Base-by-base conservation (phyloP, 2,329 filamentous ascomycete genomes). In the Claviceps sp. region DNA sequence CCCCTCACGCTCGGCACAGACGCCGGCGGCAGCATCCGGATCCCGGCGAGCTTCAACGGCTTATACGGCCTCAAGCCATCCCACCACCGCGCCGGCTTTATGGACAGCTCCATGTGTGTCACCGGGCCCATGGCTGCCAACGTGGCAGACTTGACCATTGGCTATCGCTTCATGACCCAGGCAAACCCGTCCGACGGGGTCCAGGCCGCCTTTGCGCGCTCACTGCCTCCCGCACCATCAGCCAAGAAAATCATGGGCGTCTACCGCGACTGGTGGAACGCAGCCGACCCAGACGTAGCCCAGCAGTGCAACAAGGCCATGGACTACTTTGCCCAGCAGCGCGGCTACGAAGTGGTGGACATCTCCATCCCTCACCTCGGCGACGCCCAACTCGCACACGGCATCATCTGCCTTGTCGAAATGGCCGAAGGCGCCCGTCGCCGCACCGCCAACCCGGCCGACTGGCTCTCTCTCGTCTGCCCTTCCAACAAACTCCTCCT, bases 61-160 rank as follows among this genome's bases (percentile, higher is more conserved):
- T 68, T 88, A 22, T 95, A 85, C 66, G 89, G 89, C 2, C 74
- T 95, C 54, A 95, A 95, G 67, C 74, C 87, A 1, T 83, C 80
- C 0, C 85, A 93, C 62, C 78, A 84, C 61, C 82, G 89, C 40
- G 77, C 86, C 5, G 77, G 77, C 44, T 73, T 68, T 53, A 73
- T 74, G 65, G 71, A 71, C 59, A 74, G 72, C 51, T 74, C 73
- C 51, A 73, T 80, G 61, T 75, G 73, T 52, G 84, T 93, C 16
- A 72, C 79, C 6, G 87, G 88, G 0, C 89, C 90, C 7, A 77
- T 95, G 60, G 85, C 87, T 16, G 76, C 80, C 47, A 91, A 77
- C 51, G 86, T 86, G 56, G 73, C 82, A 39, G 90, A 95, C 61
- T 77, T 96, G 5, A 84, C 85, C 55, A 74, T 89, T 50, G 84